A percentile compares a stretch with the other conserved stretches of the same genome.
Conservation (phyloP, 805 yeast species). For the Phaffomyces antillensis region DNA sequence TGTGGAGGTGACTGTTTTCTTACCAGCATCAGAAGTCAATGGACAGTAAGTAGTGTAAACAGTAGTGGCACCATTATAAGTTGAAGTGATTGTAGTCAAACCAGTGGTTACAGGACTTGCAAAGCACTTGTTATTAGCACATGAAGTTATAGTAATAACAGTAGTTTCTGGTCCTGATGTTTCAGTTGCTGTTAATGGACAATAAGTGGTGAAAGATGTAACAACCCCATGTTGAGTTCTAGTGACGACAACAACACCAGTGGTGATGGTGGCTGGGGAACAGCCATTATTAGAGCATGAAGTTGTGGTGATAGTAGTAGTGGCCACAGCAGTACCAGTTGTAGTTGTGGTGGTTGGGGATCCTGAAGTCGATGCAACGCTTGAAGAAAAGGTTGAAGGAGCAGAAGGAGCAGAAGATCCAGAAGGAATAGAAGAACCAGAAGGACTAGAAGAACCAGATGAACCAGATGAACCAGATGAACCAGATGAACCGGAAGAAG, state of each 20-base stretch:
- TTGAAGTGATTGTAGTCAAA: not conserved
- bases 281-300: slow-evolving; percentile 13
- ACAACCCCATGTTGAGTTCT: slow-evolving; percentile 21
- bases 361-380: not conserved
- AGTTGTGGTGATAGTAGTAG: slow-evolving; percentile 9
- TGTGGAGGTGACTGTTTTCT: not conserved
- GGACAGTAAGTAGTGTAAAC: not conserved
- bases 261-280: slow-evolving; percentile 22
- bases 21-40: not conserved
- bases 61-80: not conserved
- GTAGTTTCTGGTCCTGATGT: not conserved
- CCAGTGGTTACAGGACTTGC: not conserved
- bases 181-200: slow-evolving; percentile 21
- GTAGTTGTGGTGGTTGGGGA: not conserved
- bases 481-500: too few relatives aligned
- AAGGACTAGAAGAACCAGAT: not conserved
- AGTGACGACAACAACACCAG: slow-evolving; percentile 19
- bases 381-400: not conserved
- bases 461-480: not conserved
- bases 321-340: not conserved
- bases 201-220: slow-evolving; percentile 30
- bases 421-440: not conserved
- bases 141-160: not conserved
- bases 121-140: not conserved
- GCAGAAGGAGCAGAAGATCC: not conserved